These are phyloP conservation scores for Artemisia tridentata DNA, from an alignment of 129 eudicot species.

Conservation along the genomic window DNA sequence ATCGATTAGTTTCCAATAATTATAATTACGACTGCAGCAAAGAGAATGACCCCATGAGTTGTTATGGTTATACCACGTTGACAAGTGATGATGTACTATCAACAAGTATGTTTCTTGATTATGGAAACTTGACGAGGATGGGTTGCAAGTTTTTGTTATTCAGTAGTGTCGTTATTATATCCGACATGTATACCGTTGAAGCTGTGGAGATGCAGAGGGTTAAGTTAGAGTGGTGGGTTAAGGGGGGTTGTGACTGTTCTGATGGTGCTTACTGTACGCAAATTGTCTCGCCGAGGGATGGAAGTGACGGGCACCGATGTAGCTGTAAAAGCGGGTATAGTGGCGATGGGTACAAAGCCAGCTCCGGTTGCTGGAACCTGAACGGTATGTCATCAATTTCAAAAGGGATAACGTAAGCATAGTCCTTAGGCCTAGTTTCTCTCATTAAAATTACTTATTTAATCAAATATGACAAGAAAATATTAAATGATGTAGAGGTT, in stretches of 20 bases:
- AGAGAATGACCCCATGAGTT: no score
- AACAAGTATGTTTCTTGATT: constrained; percentile 30
- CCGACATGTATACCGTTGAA: not conserved
- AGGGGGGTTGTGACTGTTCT: constrained; percentile 32
- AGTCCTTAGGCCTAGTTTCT: no score
- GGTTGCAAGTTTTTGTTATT: constrained; percentile 37
- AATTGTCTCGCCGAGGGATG: constrained; percentile 22
- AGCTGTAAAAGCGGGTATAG: constrained; percentile 27
- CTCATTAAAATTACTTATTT: no score
- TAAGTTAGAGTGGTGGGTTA: constrained; percentile 53
- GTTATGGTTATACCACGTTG: no score
- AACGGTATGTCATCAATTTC: constrained; percentile 25
- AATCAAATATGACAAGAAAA: no score
- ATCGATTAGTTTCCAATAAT: no score
- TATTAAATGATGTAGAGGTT: no score
- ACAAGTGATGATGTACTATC: no score
- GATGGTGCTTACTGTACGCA: constrained; percentile 26
- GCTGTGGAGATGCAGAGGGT: constrained; percentile 32
- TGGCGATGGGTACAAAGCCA: constrained; percentile 37
- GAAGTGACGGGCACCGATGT: constrained; percentile 27
- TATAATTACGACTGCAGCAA: no score
- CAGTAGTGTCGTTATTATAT: not conserved
- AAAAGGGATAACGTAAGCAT: no score
- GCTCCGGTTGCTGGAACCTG: constrained; percentile 29
- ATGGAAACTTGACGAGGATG: constrained; percentile 22